Evolutionary conservation across 2,329 filamentous ascomycete genomes (phyloP).

Genomic region (Diaporthe nobilis): DNA sequence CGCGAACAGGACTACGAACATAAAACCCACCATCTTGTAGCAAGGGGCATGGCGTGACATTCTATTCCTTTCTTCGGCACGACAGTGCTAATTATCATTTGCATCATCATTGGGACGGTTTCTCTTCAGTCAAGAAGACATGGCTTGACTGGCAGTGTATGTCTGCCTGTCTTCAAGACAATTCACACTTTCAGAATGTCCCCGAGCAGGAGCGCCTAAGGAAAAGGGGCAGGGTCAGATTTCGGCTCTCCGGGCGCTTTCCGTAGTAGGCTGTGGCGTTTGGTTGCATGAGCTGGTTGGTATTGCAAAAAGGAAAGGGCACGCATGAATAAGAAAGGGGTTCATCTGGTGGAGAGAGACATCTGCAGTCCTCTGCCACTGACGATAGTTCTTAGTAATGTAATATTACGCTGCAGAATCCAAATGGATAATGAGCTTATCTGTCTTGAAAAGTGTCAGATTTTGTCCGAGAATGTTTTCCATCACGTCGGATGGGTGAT

Average conservation of each 20-base stretch:
- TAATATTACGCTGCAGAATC: slow-evolving; percentile 27
- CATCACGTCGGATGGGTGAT: background rate
- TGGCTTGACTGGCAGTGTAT: background rate
- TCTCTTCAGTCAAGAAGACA: background rate
- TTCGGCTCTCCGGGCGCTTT: background rate
- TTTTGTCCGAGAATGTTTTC: too few relatives aligned
- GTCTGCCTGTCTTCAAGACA: background rate
- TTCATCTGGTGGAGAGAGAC: slow-evolving; percentile 21
- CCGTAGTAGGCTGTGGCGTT: slow-evolving; percentile 21
- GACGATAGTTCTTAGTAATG: slow-evolving; percentile 24
- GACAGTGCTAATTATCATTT: slow-evolving; percentile 3
- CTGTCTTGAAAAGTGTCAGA: background rate
- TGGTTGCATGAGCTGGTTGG: slow-evolving; percentile 22
- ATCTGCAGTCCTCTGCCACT: slow-evolving; percentile 9
- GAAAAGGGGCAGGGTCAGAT: background rate
- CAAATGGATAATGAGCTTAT: slow-evolving; percentile 5
- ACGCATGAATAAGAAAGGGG: slow-evolving; percentile 6
- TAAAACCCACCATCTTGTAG: background rate
- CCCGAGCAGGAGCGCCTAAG: background rate
- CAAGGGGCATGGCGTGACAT: background rate
- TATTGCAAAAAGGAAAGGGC: slow-evolving; percentile 15
- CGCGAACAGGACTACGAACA: background rate
- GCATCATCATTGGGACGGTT: background rate
- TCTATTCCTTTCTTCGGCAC: background rate
- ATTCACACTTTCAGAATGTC: background rate